Evolutionary conservation across 495 filamentous ascomycete species (phyloP).

Genomic region (Ramalina intermedia): DNA sequence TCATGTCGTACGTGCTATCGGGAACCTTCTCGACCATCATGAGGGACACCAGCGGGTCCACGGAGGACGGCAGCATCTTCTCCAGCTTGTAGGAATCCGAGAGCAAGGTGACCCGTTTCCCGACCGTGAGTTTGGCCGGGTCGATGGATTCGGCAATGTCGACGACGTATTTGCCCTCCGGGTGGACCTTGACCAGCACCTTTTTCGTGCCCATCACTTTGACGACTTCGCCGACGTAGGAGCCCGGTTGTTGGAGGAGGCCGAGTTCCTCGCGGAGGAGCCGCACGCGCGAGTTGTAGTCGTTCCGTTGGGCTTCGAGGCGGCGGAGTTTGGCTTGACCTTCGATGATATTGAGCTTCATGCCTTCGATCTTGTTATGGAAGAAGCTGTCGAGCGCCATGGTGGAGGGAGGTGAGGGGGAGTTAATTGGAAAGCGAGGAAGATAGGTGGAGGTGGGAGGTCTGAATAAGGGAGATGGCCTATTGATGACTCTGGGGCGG

Average conservation of each 20-base stretch:
- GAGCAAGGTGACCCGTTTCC: slow-evolving; percentile 92
- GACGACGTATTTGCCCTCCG: slow-evolving; percentile 99
- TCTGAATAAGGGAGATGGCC: background rate
- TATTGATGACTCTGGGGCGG: background rate
- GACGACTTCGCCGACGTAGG: slow-evolving; percentile 96
- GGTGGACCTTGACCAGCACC: slow-evolving; percentile 96
- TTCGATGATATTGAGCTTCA: slow-evolving; percentile 99
- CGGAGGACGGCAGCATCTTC: slow-evolving; percentile 92
- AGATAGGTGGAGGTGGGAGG: background rate
- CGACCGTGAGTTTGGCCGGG: slow-evolving; percentile 85
- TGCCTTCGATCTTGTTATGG: slow-evolving; percentile 98
- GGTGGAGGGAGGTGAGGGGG: background rate
- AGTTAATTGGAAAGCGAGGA: background rate
- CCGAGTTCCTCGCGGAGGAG: slow-evolving; percentile 92
- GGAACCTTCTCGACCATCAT: slow-evolving; percentile 99
- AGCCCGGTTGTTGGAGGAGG: slow-evolving; percentile 89
- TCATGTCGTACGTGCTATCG: slow-evolving; percentile 99
- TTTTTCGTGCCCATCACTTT: slow-evolving; percentile 99
- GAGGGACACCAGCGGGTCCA: slow-evolving; percentile 96
- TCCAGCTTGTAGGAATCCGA: slow-evolving; percentile 96
- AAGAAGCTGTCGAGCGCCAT: slow-evolving; percentile 99
- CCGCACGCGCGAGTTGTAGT: slow-evolving; percentile 97
- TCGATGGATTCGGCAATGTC: slow-evolving; percentile 93
- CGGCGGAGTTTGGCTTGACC: slow-evolving; percentile 88
- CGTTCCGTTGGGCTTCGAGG: slow-evolving; percentile 95